Base-by-base conservation (phyloP, 2,329 filamentous ascomycete genomes). In the Trematosphaeria pertusa region DNA sequence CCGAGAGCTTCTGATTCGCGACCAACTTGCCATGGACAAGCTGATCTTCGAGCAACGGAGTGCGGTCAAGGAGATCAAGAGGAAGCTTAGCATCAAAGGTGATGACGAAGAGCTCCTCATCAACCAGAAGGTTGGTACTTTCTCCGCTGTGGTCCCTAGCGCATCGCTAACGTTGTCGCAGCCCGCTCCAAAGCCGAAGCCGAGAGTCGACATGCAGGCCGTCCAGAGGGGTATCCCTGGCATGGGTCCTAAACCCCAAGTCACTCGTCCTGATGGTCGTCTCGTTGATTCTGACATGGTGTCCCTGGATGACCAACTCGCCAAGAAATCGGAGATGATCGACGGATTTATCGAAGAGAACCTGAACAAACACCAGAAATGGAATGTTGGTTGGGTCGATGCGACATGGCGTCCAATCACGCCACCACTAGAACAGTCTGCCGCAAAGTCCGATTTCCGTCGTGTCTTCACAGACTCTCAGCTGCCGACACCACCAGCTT, bases 311-410 rank as follows among this genome's bases (percentile, higher is more conserved):
- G 90, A 96, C 62, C 83, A 90, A 60, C 81, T 88, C 44, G 85
- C 85, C 33, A 89, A 96, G 72, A 90, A 89, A 71, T 87, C 93
- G 59, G 91, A 88, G 58, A 85, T 89, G 61, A 85, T 97, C 58
- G 82, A 87, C 53, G 81, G 81, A 55, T 91, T 95, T 64, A 90
- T 97, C 69, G 89, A 95, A 71, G 85, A 85, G 61, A 93, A 95
- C 73, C 86, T 95, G 43, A 82, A 87, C 62, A 93, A 94, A 73
- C 93, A 97, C 74, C 85, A 88, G 61, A 86, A 88, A 69, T 97
- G 93, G 91, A 97, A 97, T 73, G 82, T 89, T 61, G 88, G 89
- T 65, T 91, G 90, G 77, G 83, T 95, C 62, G 92, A 97, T 75
- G 81, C 91, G 68, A 97, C 93, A 52, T 86, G 87, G 75, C 86